Percentiles rank a stretch among this genome's conserved stretches.
Evolutionary conservation across 2,329 filamentous ascomycete species (phyloP).

Genomic region (Neonectria coccinea): DNA sequence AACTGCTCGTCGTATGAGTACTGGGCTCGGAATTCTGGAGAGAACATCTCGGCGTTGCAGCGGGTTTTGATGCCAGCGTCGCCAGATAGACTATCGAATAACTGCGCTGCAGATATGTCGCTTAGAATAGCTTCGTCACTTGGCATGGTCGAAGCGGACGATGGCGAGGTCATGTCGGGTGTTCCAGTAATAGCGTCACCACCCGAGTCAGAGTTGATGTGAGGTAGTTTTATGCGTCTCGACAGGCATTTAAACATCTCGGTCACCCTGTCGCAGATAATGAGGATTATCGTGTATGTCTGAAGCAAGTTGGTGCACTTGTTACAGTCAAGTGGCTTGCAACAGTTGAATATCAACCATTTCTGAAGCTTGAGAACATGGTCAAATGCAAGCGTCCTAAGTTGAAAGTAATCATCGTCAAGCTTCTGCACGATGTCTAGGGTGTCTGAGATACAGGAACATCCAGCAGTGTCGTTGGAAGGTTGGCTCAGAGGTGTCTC

Average conservation of each 20-base stretch:
- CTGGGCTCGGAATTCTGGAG: slow-evolving; percentile 38
- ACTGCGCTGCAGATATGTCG: slow-evolving; percentile 15
- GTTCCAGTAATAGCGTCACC: not conserved
- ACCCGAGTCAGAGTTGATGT: not conserved
- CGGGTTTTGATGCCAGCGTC: slow-evolving; percentile 10
- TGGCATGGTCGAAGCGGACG: not conserved
- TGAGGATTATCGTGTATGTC: slow-evolving; percentile 42
- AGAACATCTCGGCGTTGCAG: slow-evolving; percentile 46
- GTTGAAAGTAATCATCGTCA: slow-evolving; percentile 47
- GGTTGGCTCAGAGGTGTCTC: not conserved
- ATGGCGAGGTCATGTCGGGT: not conserved
- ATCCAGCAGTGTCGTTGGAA: slow-evolving; percentile 2
- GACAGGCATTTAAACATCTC: slow-evolving; percentile 48
- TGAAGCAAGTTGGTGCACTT: slow-evolving; percentile 29
- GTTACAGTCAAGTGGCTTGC: slow-evolving; percentile 42
- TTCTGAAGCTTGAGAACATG: slow-evolving; percentile 48
- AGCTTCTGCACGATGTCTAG: slow-evolving; percentile 45
- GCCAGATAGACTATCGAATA: slow-evolving; percentile 33
- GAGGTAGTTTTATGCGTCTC: slow-evolving; percentile 19
- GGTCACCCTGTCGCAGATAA: slow-evolving; percentile 46
- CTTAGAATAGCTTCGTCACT: not conserved
- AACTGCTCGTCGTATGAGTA: slow-evolving; percentile 48
- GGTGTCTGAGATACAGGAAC: slow-evolving; percentile 41
- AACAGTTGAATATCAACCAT: slow-evolving; percentile 46
- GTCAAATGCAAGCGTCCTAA: slow-evolving; percentile 44